Evolutionary conservation across 139 green algal genomes (phyloP).

Genomic region (Chlamydomonas sp.): DNA sequence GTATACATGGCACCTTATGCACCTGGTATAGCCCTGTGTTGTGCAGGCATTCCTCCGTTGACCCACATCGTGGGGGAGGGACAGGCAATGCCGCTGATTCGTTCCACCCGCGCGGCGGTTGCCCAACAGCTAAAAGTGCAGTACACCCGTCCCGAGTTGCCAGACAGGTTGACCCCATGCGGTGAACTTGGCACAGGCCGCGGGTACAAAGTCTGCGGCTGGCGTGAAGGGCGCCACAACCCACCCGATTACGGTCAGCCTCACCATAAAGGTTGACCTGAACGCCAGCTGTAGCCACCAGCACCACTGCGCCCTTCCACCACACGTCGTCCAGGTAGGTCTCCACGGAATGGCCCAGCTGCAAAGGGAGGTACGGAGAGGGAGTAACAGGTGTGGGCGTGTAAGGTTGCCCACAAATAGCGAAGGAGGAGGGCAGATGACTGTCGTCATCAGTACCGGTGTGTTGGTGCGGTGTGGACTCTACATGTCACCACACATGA

Average conservation of each 20-base stretch:
- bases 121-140: no score
- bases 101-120: neutral
- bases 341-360: slow-evolving; percentile 6
- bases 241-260: neutral
- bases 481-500: no score
- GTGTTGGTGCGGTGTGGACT: no score
- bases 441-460: no score
- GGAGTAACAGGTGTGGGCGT: no score
- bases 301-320: slow-evolving; percentile 11
- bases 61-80: no score
- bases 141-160: no score
- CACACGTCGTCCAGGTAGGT: neutral
- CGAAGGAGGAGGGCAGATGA: no score
- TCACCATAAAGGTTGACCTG: slow-evolving; percentile 12
- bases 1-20: no score
- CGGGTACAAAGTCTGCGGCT: neutral
- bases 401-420: no score
- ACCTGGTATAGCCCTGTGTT: no score
- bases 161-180: neutral
- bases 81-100: neutral
- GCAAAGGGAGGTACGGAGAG: neutral
- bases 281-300: neutral
- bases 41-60: no score
- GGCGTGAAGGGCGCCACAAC: neutral
- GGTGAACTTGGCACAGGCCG: neutral